Percentiles rank a stretch among this genome's conserved stretches.
These are phyloP conservation scores for Fusarium sp. DNA, from an alignment of 2,329 filamentous ascomycete genomes.

Conservation along the genomic window DNA sequence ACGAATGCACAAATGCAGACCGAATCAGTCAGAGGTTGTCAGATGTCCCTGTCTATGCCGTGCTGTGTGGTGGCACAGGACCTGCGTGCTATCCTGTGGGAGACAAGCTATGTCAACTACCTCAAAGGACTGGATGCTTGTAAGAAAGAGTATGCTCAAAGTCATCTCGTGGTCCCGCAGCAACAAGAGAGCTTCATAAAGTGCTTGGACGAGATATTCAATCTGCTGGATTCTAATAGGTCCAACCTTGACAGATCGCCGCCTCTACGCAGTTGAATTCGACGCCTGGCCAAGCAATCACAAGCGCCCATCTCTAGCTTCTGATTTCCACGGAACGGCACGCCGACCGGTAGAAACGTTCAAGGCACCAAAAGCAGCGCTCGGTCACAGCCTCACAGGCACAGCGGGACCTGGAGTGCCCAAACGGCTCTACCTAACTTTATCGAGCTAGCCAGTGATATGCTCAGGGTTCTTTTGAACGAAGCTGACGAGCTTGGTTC, in stretches of 20 bases:
- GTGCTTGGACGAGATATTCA: no score
- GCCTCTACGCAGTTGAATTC: constrained; percentile 18
- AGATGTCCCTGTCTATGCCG: neutral
- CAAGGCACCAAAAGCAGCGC: neutral
- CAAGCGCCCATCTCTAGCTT: constrained; percentile 5
- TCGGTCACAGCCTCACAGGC: constrained; percentile 2
- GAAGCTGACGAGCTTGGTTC: constrained; percentile 6
- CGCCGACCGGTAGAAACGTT: constrained; percentile 3
- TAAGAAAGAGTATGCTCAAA: neutral
- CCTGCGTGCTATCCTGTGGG: neutral
- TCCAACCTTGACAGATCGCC: no score
- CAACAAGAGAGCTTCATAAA: no score
- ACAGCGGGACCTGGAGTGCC: neutral
- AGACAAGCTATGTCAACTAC: neutral
- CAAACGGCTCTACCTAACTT: constrained; percentile 14
- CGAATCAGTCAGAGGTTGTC: neutral
- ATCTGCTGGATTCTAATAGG: no score
- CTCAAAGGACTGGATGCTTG: neutral
- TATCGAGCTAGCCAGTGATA: constrained; percentile 11
- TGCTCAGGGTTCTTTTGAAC: constrained; percentile 19
- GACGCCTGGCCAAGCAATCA: constrained; percentile 3
- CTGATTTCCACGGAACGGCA: constrained; percentile 23
- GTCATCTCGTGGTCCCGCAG: no score
- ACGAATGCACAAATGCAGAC: neutral
- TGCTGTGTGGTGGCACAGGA: neutral